phyloP scores from a whole-genome alignment of 495 filamentous ascomycete species.

The Cladorrhinum samala region DNA sequence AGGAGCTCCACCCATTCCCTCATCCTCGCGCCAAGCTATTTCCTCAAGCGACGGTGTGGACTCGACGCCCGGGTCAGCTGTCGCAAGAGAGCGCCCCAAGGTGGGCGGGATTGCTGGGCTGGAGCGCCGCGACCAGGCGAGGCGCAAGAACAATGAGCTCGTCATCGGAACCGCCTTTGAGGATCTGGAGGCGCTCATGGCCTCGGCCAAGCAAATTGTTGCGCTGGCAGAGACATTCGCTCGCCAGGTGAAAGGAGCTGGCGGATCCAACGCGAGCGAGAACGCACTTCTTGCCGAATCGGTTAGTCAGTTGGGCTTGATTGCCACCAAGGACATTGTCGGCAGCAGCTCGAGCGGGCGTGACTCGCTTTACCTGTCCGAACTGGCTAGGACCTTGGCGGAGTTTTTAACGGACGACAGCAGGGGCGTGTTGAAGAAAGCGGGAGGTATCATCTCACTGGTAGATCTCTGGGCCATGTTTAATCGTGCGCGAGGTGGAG shows the following conservation, averaged over 20 bases:
- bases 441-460: slow-evolving; percentile 90
- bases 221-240: slow-evolving; percentile 87
- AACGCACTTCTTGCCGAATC: slow-evolving; percentile 74
- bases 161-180: slow-evolving; percentile 95
- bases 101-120: slow-evolving; percentile 88
- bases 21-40: slow-evolving; percentile 49
- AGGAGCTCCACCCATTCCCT: slow-evolving; percentile 82
- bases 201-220: slow-evolving; percentile 90
- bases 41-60: slow-evolving; percentile 37
- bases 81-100: slow-evolving; percentile 42
- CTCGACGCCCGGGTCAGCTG: slow-evolving; percentile 14
- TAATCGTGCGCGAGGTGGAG: slow-evolving; percentile 90
- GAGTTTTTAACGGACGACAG: slow-evolving; percentile 92
- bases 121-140: slow-evolving; percentile 73
- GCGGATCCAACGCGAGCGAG: slow-evolving; percentile 51
- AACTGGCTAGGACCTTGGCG: slow-evolving; percentile 81
- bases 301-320: slow-evolving; percentile 75
- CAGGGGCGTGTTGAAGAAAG: slow-evolving; percentile 68
- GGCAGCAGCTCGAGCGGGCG: slow-evolving; percentile 37
- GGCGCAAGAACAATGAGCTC: slow-evolving; percentile 82
- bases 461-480: slow-evolving; percentile 97
- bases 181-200: slow-evolving; percentile 94
- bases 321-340: slow-evolving; percentile 90
- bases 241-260: slow-evolving; percentile 52
- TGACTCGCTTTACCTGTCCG: slow-evolving; percentile 58